Conservation (phyloP, 2,329 filamentous ascomycete genomes). For the Aspergillus aculeatinus region DNA sequence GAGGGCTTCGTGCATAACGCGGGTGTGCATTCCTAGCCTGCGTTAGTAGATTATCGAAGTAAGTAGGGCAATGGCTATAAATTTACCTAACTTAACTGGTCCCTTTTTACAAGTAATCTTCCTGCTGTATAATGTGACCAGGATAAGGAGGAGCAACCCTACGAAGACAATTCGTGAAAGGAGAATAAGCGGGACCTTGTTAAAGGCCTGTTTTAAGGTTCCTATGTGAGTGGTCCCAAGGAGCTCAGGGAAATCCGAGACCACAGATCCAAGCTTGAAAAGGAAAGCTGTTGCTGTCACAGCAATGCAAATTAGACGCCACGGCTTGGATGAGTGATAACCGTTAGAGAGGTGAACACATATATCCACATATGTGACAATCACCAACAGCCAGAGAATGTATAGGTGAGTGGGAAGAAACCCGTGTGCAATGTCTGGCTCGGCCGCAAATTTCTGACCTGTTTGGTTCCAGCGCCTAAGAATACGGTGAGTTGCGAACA, state of each 20-base stretch:
- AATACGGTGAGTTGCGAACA: constrained; percentile 65
- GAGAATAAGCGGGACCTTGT: constrained; percentile 46
- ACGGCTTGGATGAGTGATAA: constrained; percentile 27
- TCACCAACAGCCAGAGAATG: constrained; percentile 72
- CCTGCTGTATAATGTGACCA: constrained; percentile 24
- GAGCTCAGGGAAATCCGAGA: constrained; percentile 83
- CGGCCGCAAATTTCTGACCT: constrained; percentile 92
- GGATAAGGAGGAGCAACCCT: constrained; percentile 39
- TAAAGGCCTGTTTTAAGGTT: constrained; percentile 38
- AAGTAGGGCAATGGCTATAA: background rate
- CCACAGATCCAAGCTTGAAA: constrained; percentile 89
- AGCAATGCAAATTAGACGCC: constrained; percentile 36
- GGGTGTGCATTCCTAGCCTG: constrained; percentile 17
- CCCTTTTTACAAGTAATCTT: constrained; percentile 1
- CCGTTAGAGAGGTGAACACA: constrained; percentile 44
- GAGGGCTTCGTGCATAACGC: constrained; percentile 62
- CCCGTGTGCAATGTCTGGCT: constrained; percentile 75
- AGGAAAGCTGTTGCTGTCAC: constrained; percentile 61
- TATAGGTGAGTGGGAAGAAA: constrained; percentile 65
- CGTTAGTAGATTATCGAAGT: constrained; percentile 12
- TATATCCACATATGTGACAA: constrained; percentile 66
- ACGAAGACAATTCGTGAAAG: constrained; percentile 54
- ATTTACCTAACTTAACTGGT: constrained; percentile 17
- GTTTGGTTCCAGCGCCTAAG: constrained; percentile 90
- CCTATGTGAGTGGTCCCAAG: constrained; percentile 46